Percentiles rank a stretch among this genome's conserved stretches.
phyloP scores from a whole-genome alignment of 805 yeast species.

The Barnettozyma vustinii region DNA sequence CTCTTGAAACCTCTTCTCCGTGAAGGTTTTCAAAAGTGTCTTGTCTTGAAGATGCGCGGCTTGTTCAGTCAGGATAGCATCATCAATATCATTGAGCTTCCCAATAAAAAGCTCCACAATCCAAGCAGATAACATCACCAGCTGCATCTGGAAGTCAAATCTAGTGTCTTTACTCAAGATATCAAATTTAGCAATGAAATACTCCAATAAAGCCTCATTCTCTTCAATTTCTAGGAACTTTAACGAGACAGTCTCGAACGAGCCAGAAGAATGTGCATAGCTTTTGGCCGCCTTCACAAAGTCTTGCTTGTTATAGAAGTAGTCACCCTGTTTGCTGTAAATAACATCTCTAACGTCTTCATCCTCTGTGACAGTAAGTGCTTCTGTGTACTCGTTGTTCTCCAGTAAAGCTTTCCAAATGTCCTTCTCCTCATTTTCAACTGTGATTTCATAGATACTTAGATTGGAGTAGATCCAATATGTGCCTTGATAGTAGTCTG shows the following conservation, averaged over 20 bases:
- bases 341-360: constrained; percentile 42
- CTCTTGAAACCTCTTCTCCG: constrained; percentile 32
- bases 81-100: constrained; percentile 31
- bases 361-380: constrained; percentile 41
- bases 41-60: constrained; percentile 18
- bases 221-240: constrained; percentile 41
- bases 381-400: constrained; percentile 54
- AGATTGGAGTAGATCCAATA: constrained; percentile 69
- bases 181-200: constrained; percentile 38
- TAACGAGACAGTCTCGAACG: constrained; percentile 67
- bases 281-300: constrained; percentile 44
- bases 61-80: constrained; percentile 25
- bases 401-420: constrained; percentile 67
- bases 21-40: constrained; percentile 22
- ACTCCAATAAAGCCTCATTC: constrained; percentile 40
- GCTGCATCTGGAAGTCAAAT: constrained; percentile 27
- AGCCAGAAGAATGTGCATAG: constrained; percentile 57
- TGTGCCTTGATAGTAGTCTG: constrained; percentile 49
- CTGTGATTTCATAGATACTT: constrained; percentile 64
- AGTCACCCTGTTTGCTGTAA: constrained; percentile 48
- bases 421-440: constrained; percentile 62
- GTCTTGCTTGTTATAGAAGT: constrained; percentile 30
- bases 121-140: constrained; percentile 30
- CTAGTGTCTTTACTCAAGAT: constrained; percentile 23
- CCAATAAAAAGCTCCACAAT: constrained; percentile 31